Percentiles rank a stretch among this genome's conserved stretches.
Evolutionary conservation across 495 filamentous ascomycete species (phyloP).

Genomic region (Trichodelitschia bisporula): DNA sequence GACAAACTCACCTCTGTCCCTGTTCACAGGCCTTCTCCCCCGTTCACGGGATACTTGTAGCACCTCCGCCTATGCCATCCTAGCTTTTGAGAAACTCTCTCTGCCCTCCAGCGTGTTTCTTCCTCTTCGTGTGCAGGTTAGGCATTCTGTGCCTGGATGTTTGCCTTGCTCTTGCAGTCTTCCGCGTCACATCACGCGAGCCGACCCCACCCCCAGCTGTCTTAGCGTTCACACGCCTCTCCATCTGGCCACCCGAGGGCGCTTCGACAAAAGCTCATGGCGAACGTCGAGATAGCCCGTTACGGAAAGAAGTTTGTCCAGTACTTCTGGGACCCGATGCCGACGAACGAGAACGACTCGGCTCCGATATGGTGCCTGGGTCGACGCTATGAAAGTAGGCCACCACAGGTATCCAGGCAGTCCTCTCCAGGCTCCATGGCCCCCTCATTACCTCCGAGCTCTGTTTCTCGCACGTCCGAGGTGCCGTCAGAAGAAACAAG

Average conservation of each 20-base stretch:
- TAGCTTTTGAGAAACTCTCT: too few species aligned
- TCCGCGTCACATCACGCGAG: neutral
- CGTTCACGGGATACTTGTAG: too few species aligned
- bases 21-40: too few species aligned
- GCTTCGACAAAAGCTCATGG: constrained; percentile 23
- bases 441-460: neutral
- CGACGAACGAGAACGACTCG: constrained; percentile 50
- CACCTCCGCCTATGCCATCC: too few species aligned
- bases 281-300: constrained; percentile 32
- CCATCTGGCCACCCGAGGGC: too few species aligned
- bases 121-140: too few species aligned
- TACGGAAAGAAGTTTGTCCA: constrained; percentile 61
- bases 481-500: neutral
- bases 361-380: constrained; percentile 80
- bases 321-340: constrained; percentile 89
- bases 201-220: neutral
- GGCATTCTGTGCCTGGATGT: too few species aligned
- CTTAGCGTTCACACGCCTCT: neutral
- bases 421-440: constrained; percentile 3
- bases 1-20: too few species aligned
- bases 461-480: too few species aligned
- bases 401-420: constrained; percentile 5
- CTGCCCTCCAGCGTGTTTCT: too few species aligned
- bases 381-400: constrained; percentile 31
- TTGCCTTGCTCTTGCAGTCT: neutral